These are phyloP conservation scores for Phytophthora fragariae DNA, from an alignment of 352 stramenopile genomes.

Conservation along the genomic window DNA sequence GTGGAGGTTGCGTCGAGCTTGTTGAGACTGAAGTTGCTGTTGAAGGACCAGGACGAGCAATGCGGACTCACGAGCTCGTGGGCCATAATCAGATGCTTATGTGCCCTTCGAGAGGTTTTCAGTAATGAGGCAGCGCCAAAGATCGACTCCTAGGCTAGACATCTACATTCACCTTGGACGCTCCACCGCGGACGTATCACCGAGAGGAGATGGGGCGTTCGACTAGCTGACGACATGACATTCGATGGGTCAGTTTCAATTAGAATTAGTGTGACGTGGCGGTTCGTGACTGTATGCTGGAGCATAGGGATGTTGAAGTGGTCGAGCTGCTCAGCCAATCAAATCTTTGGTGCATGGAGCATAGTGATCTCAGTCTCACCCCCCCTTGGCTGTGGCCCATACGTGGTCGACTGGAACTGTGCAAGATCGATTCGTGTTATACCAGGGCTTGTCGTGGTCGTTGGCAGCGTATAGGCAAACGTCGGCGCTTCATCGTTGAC, in stretches of 20 bases:
- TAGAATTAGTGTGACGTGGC: not conserved
- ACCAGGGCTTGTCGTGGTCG: not conserved
- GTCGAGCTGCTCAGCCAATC: conserved; percentile 13
- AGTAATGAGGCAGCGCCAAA: conserved; percentile 27
- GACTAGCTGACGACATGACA: conserved; percentile 25
- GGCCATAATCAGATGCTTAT: conserved; percentile 10
- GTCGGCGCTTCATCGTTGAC: not conserved
- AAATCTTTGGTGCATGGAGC: conserved; percentile 16
- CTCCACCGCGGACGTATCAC: not conserved
- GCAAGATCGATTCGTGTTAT: not conserved
- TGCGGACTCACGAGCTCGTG: conserved; percentile 42
- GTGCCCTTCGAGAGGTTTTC: conserved; percentile 7
- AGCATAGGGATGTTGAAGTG: conserved; percentile 28
- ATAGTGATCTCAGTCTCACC: not conserved
- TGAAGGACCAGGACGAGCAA: conserved; percentile 41
- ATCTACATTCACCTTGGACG: conserved; percentile 1
- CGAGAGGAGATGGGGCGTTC: conserved; percentile 20
- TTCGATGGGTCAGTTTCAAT: not conserved
- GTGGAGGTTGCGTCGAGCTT: conserved; percentile 38
- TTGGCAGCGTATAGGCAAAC: not conserved
- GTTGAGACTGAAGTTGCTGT: conserved; percentile 35
- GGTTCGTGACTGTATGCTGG: conserved; percentile 2
- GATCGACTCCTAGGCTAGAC: not conserved
- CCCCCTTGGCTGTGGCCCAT: not conserved
- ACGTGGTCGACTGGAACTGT: not conserved